Percentiles rank a stretch among this genome's conserved stretches.
phyloP scores from a whole-genome alignment of 305 asterid genomes.

The Caryopteris hybrid region DNA sequence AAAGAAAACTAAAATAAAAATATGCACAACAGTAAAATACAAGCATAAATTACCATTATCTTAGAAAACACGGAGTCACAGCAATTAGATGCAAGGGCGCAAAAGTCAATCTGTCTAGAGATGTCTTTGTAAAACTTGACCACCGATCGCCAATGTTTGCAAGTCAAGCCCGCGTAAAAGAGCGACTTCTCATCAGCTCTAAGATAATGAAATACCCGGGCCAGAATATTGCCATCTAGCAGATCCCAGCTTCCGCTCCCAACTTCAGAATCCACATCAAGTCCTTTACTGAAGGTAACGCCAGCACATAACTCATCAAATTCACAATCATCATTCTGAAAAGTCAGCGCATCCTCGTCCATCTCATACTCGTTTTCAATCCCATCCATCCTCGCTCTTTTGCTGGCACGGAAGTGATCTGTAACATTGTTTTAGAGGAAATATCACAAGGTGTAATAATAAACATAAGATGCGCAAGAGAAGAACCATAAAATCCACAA shows the following conservation, averaged over 20 bases:
- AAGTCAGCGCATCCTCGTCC: slow-evolving; percentile 44
- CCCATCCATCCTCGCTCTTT: slow-evolving; percentile 61
- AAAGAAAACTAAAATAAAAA: background rate
- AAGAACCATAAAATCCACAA: background rate
- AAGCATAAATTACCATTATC: slow-evolving; percentile 59
- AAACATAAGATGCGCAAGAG: slow-evolving; percentile 4
- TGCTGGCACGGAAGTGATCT: slow-evolving; percentile 70
- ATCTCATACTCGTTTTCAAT: slow-evolving; percentile 57
- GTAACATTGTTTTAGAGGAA: slow-evolving; percentile 28
- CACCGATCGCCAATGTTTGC: slow-evolving; percentile 90
- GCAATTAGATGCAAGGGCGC: slow-evolving; percentile 59
- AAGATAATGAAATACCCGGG: slow-evolving; percentile 90
- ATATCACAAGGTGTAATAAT: slow-evolving; percentile 7
- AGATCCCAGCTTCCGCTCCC: slow-evolving; percentile 69
- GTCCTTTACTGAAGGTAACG: slow-evolving; percentile 42
- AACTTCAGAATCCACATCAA: slow-evolving; percentile 32
- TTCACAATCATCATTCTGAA: slow-evolving; percentile 37
- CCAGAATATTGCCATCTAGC: slow-evolving; percentile 76
- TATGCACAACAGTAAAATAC: background rate
- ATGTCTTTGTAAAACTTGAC: slow-evolving; percentile 57
- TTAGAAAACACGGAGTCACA: slow-evolving; percentile 55
- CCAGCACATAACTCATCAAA: slow-evolving; percentile 74
- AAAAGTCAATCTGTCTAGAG: slow-evolving; percentile 71
- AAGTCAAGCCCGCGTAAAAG: slow-evolving; percentile 66
- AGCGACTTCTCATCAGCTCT: slow-evolving; percentile 82